Evolutionary conservation across 2,329 filamentous ascomycete species (phyloP).

Genomic region (Didymella lethalis): DNA sequence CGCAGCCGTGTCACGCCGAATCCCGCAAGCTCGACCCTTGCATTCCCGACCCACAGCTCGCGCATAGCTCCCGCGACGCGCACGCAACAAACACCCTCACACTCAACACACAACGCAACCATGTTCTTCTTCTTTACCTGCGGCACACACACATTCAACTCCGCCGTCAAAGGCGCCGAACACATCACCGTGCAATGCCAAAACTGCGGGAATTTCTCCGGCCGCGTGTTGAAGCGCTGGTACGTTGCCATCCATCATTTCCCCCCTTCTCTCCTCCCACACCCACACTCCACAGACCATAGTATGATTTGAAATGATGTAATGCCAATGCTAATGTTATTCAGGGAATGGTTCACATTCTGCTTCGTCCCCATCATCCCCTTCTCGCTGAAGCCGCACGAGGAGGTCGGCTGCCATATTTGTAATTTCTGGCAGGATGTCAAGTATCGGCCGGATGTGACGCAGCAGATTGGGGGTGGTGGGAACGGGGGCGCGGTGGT

Average conservation of each 20-base stretch:
- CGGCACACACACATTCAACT: constrained; percentile 60
- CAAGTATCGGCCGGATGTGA: constrained; percentile 53
- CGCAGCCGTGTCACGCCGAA: constrained; percentile 14
- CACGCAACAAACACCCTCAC: not conserved
- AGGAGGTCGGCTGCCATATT: constrained; percentile 76
- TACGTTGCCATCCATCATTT: constrained; percentile 27
- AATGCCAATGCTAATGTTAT: too few species aligned
- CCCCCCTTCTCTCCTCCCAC: not conserved
- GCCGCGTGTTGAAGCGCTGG: constrained; percentile 57
- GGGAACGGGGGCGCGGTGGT: constrained; percentile 31
- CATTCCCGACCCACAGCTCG: constrained; percentile 10
- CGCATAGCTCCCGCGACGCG: constrained; percentile 16
- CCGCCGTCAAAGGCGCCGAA: constrained; percentile 56
- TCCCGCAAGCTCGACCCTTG: constrained; percentile 14
- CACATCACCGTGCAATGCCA: constrained; percentile 61
- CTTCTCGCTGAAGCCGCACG: constrained; percentile 64
- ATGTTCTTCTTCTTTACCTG: constrained; percentile 62
- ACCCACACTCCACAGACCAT: constrained; percentile 16
- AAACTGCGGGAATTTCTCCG: constrained; percentile 60
- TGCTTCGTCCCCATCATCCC: constrained; percentile 80
- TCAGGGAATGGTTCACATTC: constrained; percentile 75
- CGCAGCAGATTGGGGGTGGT: constrained; percentile 38
- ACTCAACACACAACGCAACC: constrained; percentile 3
- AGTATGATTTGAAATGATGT: too few species aligned
- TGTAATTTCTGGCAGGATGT: constrained; percentile 76